phyloP scores from a whole-genome alignment of 2,329 filamentous ascomycete genomes.

The Ascochyta clinopodiicola region DNA sequence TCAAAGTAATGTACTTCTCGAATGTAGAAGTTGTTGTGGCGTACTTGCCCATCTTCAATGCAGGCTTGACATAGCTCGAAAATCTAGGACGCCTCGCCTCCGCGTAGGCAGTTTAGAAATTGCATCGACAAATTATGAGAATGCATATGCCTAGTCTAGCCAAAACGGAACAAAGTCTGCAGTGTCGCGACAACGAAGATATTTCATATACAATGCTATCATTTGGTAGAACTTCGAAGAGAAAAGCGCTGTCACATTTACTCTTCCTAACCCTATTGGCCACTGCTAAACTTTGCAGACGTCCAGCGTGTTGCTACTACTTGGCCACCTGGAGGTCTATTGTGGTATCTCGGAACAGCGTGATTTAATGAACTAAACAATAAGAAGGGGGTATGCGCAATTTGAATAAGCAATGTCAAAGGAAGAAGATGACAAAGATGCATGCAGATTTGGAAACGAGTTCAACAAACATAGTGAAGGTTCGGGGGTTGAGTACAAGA shows the following conservation, averaged over 20 bases:
- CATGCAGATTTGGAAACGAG: constrained; percentile 8
- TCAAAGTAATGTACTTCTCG: background rate
- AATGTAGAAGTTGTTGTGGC: background rate
- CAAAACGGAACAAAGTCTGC: background rate
- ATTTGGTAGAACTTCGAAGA: background rate
- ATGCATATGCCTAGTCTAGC: too few species aligned
- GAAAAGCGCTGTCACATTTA: background rate
- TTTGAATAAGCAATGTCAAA: constrained; percentile 23
- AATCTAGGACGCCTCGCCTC: background rate
- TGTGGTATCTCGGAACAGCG: constrained; percentile 14
- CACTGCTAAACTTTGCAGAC: background rate
- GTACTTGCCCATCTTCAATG: too few species aligned
- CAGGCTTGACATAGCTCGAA: background rate
- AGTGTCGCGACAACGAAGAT: background rate
- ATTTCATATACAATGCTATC: background rate
- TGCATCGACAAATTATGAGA: background rate
- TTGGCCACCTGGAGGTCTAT: background rate
- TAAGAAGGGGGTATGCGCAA: constrained; percentile 36
- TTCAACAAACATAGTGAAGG: constrained; percentile 6
- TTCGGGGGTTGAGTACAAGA: constrained; percentile 16
- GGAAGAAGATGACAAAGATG: constrained; percentile 15
- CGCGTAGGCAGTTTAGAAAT: background rate
- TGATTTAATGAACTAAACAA: constrained; percentile 27
- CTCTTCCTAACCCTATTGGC: background rate
- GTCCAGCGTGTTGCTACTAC: constrained; percentile 15